phyloP scores from a whole-genome alignment of 805 yeast species.

The Diddensiella transvaalensis region DNA sequence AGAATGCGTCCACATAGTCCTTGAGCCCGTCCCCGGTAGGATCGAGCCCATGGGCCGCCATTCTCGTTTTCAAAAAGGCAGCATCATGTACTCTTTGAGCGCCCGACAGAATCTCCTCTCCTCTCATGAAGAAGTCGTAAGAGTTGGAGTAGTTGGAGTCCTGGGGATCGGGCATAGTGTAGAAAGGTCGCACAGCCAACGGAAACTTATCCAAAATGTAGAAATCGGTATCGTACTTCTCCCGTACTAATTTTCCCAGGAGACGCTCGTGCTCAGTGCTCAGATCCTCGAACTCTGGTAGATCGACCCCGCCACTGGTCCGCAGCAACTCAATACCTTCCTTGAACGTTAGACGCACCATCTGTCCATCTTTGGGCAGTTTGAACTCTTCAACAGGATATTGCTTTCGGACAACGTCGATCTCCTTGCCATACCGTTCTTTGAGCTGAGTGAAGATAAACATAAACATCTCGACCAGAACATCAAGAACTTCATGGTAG shows the following conservation, averaged over 20 bases:
- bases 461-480: slow-evolving; percentile 68
- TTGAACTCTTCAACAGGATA: slow-evolving; percentile 97
- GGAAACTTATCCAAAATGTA: slow-evolving; percentile 98
- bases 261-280: slow-evolving; percentile 93
- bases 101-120: slow-evolving; percentile 98
- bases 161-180: slow-evolving; percentile 97
- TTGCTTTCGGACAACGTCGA: slow-evolving; percentile 86
- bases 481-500: slow-evolving; percentile 81
- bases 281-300: slow-evolving; percentile 78
- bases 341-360: slow-evolving; percentile 83
- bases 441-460: slow-evolving; percentile 85
- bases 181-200: slow-evolving; percentile 92
- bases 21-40: slow-evolving; percentile 75
- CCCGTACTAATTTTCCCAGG: slow-evolving; percentile 86
- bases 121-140: slow-evolving; percentile 99
- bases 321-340: slow-evolving; percentile 87
- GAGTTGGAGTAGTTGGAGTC: slow-evolving; percentile 94
- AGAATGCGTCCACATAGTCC: slow-evolving; percentile 90
- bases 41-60: slow-evolving; percentile 78
- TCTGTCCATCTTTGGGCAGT: slow-evolving; percentile 88
- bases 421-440: slow-evolving; percentile 73
- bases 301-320: slow-evolving; percentile 79
- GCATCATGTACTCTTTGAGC: slow-evolving; percentile 99
- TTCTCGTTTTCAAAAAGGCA: slow-evolving; percentile 72
- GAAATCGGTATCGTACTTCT: slow-evolving; percentile 95